A percentile compares a stretch with the other conserved stretches of the same genome.
Evolutionary conservation across 2,329 filamentous ascomycete species (phyloP).

Genomic region (Xenosphaeropsis pyriputrescens): DNA sequence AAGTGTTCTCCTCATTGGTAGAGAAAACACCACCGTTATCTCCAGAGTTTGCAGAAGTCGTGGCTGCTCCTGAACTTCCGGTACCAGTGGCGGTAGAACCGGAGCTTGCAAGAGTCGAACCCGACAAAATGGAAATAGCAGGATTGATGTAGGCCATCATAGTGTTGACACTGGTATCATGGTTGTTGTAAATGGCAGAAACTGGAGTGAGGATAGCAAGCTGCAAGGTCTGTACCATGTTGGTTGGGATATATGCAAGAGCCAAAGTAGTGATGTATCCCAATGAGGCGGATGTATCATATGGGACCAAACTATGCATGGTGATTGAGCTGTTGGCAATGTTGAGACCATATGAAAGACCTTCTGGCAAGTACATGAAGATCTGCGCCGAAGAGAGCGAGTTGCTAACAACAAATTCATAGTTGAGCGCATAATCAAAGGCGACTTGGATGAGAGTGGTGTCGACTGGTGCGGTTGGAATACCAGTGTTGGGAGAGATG

Average conservation of each 20-base stretch:
- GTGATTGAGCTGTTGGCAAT: conserved; percentile 37
- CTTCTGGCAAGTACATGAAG: conserved; percentile 61
- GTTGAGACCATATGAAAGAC: conserved; percentile 46
- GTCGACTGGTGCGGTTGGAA: conserved; percentile 26
- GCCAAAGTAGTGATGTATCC: conserved; percentile 75
- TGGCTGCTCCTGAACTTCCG: conserved; percentile 20
- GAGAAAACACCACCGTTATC: conserved; percentile 24
- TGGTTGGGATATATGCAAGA: conserved; percentile 60
- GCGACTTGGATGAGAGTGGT: conserved; percentile 68
- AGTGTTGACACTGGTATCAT: conserved; percentile 47
- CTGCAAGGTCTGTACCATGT: conserved; percentile 51
- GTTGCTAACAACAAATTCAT: conserved; percentile 62
- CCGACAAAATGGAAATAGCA: conserved; percentile 39
- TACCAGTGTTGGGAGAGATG: conserved; percentile 12
- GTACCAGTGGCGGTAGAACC: conserved; percentile 21
- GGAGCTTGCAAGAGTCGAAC: conserved; percentile 21
- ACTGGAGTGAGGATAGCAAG: conserved; percentile 57
- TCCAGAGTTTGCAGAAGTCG: conserved; percentile 12
- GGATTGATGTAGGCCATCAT: conserved; percentile 75
- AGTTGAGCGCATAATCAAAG: conserved; percentile 71
- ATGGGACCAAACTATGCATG: conserved; percentile 61
- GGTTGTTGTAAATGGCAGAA: conserved; percentile 62
- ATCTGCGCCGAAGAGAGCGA: conserved; percentile 69
- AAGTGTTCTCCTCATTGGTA: conserved; percentile 23
- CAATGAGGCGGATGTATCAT: conserved; percentile 52